Evolutionary conservation across 805 yeast genomes (phyloP).

Genomic region (Blastobotrys peoriensis): DNA sequence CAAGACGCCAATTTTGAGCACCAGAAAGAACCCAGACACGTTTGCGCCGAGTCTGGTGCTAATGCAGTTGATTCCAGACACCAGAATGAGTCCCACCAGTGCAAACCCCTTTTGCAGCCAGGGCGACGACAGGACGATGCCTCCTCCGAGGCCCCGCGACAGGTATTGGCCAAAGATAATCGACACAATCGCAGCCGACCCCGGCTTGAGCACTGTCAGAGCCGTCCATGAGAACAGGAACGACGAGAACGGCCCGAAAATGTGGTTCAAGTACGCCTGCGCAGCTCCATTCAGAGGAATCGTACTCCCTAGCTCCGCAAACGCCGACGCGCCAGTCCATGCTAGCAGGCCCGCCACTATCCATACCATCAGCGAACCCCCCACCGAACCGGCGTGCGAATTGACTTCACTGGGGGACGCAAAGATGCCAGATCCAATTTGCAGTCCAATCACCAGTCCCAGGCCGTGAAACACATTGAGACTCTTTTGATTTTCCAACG

Average conservation of each 20-base stretch:
- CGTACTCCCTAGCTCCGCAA: conserved; percentile 37
- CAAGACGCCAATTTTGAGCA: conserved; percentile 30
- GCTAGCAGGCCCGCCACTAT: conserved; percentile 34
- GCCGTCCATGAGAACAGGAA: conserved; percentile 37
- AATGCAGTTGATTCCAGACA: conserved; percentile 26
- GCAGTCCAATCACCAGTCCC: conserved; percentile 36
- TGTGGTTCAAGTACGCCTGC: conserved; percentile 33
- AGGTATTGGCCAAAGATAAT: conserved; percentile 36
- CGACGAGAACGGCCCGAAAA: conserved; percentile 33
- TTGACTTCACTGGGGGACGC: conserved; percentile 37
- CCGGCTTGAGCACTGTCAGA: conserved; percentile 35
- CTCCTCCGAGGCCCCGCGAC: conserved; percentile 21
- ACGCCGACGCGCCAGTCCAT: conserved; percentile 40
- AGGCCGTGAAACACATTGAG: conserved; percentile 32
- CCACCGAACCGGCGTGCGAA: conserved; percentile 34
- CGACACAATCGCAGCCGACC: conserved; percentile 36
- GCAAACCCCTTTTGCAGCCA: conserved; percentile 31
- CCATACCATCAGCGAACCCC: conserved; percentile 35
- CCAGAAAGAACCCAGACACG: conserved; percentile 30
- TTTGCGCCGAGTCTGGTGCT: conserved; percentile 29
- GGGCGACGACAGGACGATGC: conserved; percentile 12
- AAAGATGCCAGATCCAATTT: conserved; percentile 40
- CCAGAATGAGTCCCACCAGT: conserved; percentile 23
- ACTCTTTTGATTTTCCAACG: conserved; percentile 27
- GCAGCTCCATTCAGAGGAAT: conserved; percentile 38